A percentile compares a stretch with the other conserved stretches of the same genome.
Conservation (phyloP, 305 asterid genomes). For the Ilex paraguariensis region DNA sequence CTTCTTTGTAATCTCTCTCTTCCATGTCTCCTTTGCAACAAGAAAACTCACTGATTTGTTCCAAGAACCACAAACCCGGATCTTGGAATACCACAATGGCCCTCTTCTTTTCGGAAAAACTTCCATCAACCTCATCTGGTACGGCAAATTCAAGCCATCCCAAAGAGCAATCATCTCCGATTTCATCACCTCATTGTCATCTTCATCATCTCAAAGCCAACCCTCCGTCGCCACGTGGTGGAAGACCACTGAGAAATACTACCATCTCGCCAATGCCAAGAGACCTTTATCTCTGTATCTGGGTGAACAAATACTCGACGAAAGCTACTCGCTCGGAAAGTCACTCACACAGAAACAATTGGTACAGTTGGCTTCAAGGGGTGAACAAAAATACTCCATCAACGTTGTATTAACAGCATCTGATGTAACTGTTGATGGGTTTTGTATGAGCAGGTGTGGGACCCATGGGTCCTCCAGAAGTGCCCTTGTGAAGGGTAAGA, state of each 20-base stretch:
- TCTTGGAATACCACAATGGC: constrained; percentile 50
- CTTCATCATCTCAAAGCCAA: too few relatives aligned
- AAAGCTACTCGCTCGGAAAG: constrained; percentile 35
- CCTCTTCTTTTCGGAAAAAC: constrained; percentile 45
- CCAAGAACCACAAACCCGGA: constrained; percentile 20
- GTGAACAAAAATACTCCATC: constrained; percentile 14
- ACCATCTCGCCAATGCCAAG: too few relatives aligned
- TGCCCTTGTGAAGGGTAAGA: constrained; percentile 11
- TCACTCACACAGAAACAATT: constrained; percentile 29
- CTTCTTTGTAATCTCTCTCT: not conserved
- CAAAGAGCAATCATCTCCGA: too few relatives aligned
- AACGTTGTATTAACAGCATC: too few relatives aligned
- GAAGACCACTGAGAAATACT: too few relatives aligned
- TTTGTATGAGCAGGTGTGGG: too few relatives aligned
- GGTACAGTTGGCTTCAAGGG: constrained; percentile 35
- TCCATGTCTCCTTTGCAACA: constrained; percentile 7
- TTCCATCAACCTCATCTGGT: constrained; percentile 53
- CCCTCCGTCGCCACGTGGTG: too few relatives aligned
- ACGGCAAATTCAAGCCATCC: constrained; percentile 48
- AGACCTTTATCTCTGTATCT: constrained; percentile 18
- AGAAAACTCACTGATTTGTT: constrained; percentile 12
- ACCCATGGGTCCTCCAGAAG: too few relatives aligned
- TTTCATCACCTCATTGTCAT: too few relatives aligned
- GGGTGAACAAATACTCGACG: constrained; percentile 45
- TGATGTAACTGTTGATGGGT: too few relatives aligned